phyloP scores from a whole-genome alignment of 2,329 filamentous ascomycete genomes.

The Trichoderma citrinoviride region DNA sequence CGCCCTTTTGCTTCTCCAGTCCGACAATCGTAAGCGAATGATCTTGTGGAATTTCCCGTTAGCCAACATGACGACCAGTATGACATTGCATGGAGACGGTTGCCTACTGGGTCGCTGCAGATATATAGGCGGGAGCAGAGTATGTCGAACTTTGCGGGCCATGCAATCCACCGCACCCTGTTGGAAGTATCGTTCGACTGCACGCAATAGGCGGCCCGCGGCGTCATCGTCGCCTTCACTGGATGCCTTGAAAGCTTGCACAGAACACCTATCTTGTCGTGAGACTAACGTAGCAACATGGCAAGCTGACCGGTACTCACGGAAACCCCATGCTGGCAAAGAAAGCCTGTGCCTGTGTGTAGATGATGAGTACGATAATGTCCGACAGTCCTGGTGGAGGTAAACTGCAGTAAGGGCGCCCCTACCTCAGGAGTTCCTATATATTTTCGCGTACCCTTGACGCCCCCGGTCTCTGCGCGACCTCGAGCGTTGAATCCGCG shows the following conservation, averaged over 20 bases:
- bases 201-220: slow-evolving; percentile 58
- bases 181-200: slow-evolving; percentile 73
- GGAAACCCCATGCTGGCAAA: slow-evolving; percentile 67
- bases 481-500: slow-evolving; percentile 73
- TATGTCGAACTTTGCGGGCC: slow-evolving; percentile 62
- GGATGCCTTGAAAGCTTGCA: slow-evolving; percentile 56
- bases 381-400: neutral
- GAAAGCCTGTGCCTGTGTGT: slow-evolving; percentile 70
- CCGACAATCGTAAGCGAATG: slow-evolving; percentile 92
- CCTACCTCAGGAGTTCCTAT: slow-evolving; percentile 86
- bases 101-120: slow-evolving; percentile 72
- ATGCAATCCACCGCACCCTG: slow-evolving; percentile 44
- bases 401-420: too few relatives aligned
- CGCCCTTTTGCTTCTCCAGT: slow-evolving; percentile 66
- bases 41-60: slow-evolving; percentile 43
- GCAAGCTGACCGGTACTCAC: slow-evolving; percentile 41
- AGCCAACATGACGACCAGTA: neutral
- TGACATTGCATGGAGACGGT: neutral
- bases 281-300: neutral
- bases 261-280: slow-evolving; percentile 51
- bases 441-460: slow-evolving; percentile 86
- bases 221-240: slow-evolving; percentile 40
- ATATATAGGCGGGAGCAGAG: slow-evolving; percentile 78
- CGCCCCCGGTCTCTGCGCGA: slow-evolving; percentile 78
- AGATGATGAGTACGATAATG: neutral